phyloP scores from a whole-genome alignment of 495 filamentous ascomycete genomes.

The Lentithecium fluviatile region DNA sequence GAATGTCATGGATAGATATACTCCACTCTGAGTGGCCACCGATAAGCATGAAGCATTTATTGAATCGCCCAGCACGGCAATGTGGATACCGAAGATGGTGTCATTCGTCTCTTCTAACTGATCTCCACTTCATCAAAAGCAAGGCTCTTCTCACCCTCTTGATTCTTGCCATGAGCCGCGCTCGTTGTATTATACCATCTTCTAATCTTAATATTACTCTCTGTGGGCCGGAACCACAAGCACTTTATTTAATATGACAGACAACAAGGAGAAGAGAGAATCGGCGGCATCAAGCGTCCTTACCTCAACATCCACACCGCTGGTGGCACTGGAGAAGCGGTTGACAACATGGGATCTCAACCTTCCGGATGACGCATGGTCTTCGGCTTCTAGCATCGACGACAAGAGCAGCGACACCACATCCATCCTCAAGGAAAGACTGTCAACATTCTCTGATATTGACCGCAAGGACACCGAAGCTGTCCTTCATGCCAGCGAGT shows the following conservation, averaged over 20 bases:
- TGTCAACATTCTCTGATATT: too few species aligned
- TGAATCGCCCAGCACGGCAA: neutral
- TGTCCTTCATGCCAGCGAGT: too few species aligned
- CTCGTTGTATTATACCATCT: slow-evolving; percentile 2
- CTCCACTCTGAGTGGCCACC: neutral
- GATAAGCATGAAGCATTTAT: slow-evolving; percentile 23
- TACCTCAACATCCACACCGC: neutral
- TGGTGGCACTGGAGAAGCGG: slow-evolving; percentile 1
- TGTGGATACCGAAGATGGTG: neutral
- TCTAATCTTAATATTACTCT: slow-evolving; percentile 3
- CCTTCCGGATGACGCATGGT: slow-evolving; percentile 42
- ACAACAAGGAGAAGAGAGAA: slow-evolving; percentile 9
- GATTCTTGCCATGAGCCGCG: neutral
- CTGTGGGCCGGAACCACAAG: slow-evolving; percentile 11
- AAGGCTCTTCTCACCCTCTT: neutral
- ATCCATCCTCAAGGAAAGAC: slow-evolving; percentile 36
- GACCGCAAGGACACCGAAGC: slow-evolving; percentile 31
- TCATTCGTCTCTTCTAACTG: neutral
- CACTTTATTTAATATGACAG: neutral
- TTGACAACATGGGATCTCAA: slow-evolving; percentile 48
- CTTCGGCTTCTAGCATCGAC: slow-evolving; percentile 8
- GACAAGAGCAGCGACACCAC: slow-evolving; percentile 29
- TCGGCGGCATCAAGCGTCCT: slow-evolving; percentile 10
- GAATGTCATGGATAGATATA: neutral
- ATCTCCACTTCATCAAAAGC: neutral